Conservation (phyloP, 768 basidiomycete species). For the Amanita fuliginea region DNA sequence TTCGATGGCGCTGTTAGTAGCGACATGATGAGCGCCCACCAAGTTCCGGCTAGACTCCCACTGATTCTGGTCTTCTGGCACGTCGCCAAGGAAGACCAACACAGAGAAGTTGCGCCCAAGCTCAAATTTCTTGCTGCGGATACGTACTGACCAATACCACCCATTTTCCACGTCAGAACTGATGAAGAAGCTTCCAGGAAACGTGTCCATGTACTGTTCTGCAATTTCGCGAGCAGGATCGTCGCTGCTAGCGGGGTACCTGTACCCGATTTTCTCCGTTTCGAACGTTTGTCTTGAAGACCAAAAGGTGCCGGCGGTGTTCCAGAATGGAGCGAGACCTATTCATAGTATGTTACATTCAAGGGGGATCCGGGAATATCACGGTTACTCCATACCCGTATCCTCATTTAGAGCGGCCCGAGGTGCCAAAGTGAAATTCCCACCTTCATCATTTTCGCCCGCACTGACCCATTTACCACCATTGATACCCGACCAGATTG, state of each 20-base stretch:
- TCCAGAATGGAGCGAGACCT: conserved; percentile 44
- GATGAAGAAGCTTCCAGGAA: background rate
- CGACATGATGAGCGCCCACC: conserved; percentile 32
- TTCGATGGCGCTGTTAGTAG: conserved; percentile 21
- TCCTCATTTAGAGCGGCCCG: conserved; percentile 16
- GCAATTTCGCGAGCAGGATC: background rate
- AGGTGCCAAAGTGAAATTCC: conserved; percentile 23
- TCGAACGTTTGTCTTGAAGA: conserved; percentile 18
- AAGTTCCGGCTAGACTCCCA: conserved; percentile 25
- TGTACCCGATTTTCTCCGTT: conserved; percentile 27
- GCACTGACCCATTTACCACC: conserved; percentile 26
- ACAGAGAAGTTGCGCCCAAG: conserved; percentile 30
- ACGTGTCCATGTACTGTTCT: background rate
- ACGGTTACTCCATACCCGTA: conserved; percentile 12
- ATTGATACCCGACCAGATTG: conserved; percentile 38
- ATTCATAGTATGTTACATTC: background rate
- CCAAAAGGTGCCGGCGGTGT: conserved; percentile 27
- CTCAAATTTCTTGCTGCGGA: conserved; percentile 31
- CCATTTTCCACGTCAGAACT: conserved; percentile 4
- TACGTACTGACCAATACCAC: conserved; percentile 32
- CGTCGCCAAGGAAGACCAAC: conserved; percentile 34
- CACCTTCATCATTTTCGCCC: conserved; percentile 14
- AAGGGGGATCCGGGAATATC: conserved; percentile 4
- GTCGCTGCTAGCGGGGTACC: conserved; percentile 23
- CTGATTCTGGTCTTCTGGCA: conserved; percentile 24